A percentile compares a stretch with the other conserved stretches of the same genome.
Conservation (phyloP, 306 rosid species). For the Ormosia semicastrata region DNA sequence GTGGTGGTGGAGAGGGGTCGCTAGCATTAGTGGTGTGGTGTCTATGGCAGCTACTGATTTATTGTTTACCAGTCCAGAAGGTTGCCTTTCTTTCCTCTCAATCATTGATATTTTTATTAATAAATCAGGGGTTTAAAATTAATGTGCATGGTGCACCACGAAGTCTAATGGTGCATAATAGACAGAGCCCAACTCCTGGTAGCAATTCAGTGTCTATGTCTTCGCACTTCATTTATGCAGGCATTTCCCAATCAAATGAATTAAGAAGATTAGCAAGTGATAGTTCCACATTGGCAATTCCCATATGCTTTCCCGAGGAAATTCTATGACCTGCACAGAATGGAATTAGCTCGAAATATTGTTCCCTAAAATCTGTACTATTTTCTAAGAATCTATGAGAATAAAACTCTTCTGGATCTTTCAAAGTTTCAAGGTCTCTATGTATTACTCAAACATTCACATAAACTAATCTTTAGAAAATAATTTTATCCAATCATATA, state of each 20-base stretch:
- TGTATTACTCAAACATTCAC: neutral
- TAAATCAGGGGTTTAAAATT: too few species aligned
- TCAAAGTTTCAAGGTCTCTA: too few species aligned
- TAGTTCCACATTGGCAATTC: conserved; percentile 2
- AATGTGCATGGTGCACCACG: too few species aligned
- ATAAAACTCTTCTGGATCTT: neutral
- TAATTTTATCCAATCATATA: too few species aligned
- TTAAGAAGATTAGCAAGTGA: conserved; percentile 27
- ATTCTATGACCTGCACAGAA: conserved; percentile 12
- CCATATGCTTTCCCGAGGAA: conserved; percentile 14
- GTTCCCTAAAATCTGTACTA: neutral
- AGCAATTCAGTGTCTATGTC: conserved; percentile 21
- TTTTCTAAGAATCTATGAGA: neutral
- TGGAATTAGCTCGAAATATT: neutral
- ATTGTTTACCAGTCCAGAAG: too few species aligned
- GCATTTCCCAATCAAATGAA: conserved; percentile 30
- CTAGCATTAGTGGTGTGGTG: too few species aligned
- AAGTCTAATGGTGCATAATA: too few species aligned
- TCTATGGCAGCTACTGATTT: too few species aligned
- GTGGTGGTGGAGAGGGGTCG: too few species aligned
- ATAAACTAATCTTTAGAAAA: too few species aligned
- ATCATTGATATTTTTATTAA: too few species aligned
- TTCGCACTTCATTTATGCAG: neutral
- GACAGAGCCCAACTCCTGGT: neutral
- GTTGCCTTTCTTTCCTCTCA: too few species aligned